Percentiles rank a stretch among this genome's conserved stretches.
Evolutionary conservation across 352 stramenopile species (phyloP).

Genomic region (Pythium brassicae): DNA sequence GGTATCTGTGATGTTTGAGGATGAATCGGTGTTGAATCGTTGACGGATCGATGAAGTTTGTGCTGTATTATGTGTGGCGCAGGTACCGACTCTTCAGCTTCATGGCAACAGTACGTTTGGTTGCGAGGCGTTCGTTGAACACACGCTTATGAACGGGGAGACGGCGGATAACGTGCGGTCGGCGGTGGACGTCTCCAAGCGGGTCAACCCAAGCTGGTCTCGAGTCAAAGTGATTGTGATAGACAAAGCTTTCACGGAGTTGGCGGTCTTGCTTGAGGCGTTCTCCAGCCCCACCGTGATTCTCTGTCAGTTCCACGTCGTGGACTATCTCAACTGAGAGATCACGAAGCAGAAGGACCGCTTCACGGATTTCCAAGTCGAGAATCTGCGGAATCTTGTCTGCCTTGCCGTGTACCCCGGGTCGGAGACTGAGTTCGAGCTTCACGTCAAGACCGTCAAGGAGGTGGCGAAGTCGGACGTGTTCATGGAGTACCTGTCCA

Average conservation of each 20-base stretch:
- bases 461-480: neutral
- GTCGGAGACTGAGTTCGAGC: neutral
- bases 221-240: slow-evolving; percentile 8
- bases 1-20: neutral
- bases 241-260: slow-evolving; percentile 11
- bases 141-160: neutral
- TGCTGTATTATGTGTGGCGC: too few species aligned
- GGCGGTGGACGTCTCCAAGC: neutral
- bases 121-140: neutral
- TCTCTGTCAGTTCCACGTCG: slow-evolving; percentile 11
- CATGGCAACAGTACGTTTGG: neutral
- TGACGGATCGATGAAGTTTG: neutral
- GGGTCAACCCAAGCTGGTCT: slow-evolving; percentile 6
- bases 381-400: neutral
- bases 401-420: neutral
- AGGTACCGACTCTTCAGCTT: slow-evolving; percentile 1
- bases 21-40: neutral
- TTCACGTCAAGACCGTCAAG: neutral
- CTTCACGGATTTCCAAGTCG: neutral
- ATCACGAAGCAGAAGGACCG: slow-evolving; percentile 1
- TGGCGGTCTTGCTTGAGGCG: neutral
- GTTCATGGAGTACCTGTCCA: slow-evolving; percentile 5
- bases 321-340: slow-evolving; percentile 7
- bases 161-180: neutral
- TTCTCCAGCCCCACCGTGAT: slow-evolving; percentile 4